Percentiles rank a stretch among this genome's conserved stretches.
Evolutionary conservation across 202 grass and related monocot species (phyloP).

Genomic region (Miscanthus sacchariflorus): DNA sequence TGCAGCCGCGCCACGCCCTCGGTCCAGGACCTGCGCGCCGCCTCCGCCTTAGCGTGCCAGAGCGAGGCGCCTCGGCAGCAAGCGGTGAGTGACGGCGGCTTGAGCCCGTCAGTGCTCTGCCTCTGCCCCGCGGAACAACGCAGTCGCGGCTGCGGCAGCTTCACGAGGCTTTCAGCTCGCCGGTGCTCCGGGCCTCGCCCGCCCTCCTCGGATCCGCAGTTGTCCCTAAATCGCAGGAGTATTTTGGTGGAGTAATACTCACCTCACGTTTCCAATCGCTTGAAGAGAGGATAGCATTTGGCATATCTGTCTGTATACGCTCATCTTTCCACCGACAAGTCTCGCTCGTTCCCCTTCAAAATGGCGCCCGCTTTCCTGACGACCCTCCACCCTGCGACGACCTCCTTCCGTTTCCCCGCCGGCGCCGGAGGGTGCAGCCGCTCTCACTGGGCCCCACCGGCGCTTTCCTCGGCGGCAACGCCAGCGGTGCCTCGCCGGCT

Average conservation of each 20-base stretch:
- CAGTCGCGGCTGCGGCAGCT: too few relatives aligned
- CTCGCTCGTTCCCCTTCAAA: not conserved
- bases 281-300: not conserved
- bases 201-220: not conserved
- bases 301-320: too few relatives aligned
- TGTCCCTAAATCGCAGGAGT: not conserved
- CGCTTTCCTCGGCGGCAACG: not conserved
- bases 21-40: too few relatives aligned
- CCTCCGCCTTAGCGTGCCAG: too few relatives aligned
- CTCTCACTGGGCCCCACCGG: not conserved
- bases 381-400: slow-evolving; percentile 5
- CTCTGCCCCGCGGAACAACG: not conserved
- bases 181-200: not conserved
- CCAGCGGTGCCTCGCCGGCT: slow-evolving; percentile 54
- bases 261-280: slow-evolving; percentile 2
- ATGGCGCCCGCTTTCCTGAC: slow-evolving; percentile 42
- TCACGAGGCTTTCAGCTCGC: not conserved
- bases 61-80: too few relatives aligned
- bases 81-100: too few relatives aligned
- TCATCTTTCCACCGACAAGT: not conserved
- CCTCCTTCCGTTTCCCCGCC: slow-evolving; percentile 40
- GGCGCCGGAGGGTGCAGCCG: slow-evolving; percentile 21
- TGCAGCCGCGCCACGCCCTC: too few relatives aligned
- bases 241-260: not conserved
- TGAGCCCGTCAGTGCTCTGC: not conserved